phyloP scores from a whole-genome alignment of 176 grass and related monocot genomes.

The Raddia distichophylla region DNA sequence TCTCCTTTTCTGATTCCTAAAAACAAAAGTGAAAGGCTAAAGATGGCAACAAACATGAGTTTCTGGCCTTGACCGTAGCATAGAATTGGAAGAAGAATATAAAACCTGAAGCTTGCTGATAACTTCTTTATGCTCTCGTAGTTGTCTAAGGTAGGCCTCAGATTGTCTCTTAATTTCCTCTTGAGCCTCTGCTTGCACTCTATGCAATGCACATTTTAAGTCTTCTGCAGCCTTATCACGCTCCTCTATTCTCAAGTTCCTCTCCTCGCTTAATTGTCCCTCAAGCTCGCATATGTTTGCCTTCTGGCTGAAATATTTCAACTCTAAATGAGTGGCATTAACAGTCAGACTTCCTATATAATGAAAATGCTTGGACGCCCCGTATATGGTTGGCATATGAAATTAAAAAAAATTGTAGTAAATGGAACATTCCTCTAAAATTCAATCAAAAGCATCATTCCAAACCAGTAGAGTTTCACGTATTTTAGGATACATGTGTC shows the following conservation, averaged over 20 bases:
- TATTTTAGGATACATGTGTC: not conserved
- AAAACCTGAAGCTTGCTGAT: conserved; percentile 87
- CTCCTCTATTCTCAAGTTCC: conserved; percentile 89
- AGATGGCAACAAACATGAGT: not conserved
- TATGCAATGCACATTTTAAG: conserved; percentile 82
- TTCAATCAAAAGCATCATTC: conserved; percentile 18
- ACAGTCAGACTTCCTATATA: not conserved
- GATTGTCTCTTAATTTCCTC: conserved; percentile 80
- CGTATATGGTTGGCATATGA: not conserved
- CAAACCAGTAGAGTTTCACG: not conserved
- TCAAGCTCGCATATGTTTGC: conserved; percentile 85
- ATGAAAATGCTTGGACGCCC: not conserved
- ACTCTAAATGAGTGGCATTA: conserved; percentile 15
- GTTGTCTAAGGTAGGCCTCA: conserved; percentile 71
- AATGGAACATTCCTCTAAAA: not conserved
- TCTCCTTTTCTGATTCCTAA: conserved; percentile 94
- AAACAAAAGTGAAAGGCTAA: conserved; percentile 22
- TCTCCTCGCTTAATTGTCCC: conserved; percentile 79
- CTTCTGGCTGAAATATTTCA: conserved; percentile 73
- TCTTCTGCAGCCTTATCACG: conserved; percentile 76
- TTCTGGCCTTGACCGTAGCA: not conserved
- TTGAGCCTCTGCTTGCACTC: conserved; percentile 65
- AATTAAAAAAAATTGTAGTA: not conserved
- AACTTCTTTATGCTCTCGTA: conserved; percentile 89
- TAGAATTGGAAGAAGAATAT: conserved; percentile 37